phyloP scores from a whole-genome alignment of 805 yeast genomes.

The Candida ipomoeae region DNA sequence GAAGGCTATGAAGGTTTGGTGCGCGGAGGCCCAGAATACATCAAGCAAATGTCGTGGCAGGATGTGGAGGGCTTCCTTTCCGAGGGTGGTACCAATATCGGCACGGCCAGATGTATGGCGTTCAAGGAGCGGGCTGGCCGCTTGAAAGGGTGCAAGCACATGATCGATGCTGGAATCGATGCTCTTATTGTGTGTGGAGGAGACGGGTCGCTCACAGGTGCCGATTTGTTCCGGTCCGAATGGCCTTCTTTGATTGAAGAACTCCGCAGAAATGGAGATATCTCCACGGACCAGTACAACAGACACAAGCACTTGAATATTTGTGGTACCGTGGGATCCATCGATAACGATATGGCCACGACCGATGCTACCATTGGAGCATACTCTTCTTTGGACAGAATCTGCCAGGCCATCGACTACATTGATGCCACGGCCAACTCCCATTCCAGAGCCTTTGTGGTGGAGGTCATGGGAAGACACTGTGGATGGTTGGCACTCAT shows the following conservation, averaged over 20 bases:
- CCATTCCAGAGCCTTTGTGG: conserved; percentile 78
- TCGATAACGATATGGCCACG: conserved; percentile 81
- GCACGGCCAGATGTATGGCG: conserved; percentile 70
- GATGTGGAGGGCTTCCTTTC: conserved; percentile 69
- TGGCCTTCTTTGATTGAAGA: conserved; percentile 72
- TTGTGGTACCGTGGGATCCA: conserved; percentile 77
- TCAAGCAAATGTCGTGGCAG: conserved; percentile 64
- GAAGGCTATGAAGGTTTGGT: conserved; percentile 77
- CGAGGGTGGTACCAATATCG: conserved; percentile 73
- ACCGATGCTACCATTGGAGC: conserved; percentile 83
- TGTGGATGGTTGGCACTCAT: conserved; percentile 85
- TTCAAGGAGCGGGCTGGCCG: conserved; percentile 67
- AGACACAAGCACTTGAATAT: conserved; percentile 58
- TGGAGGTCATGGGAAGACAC: conserved; percentile 87
- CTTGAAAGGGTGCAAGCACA: conserved; percentile 56
- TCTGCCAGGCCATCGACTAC: conserved; percentile 71
- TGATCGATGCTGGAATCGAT: conserved; percentile 69
- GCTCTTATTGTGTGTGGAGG: conserved; percentile 81
- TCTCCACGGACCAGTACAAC: conserved; percentile 44
- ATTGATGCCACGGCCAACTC: conserved; percentile 82
- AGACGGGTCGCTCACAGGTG: conserved; percentile 80
- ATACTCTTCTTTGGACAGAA: conserved; percentile 70
- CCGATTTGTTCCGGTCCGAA: conserved; percentile 69
- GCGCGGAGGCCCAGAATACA: conserved; percentile 51
- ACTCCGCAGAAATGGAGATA: conserved; percentile 41